Evolutionary conservation across 2,329 filamentous ascomycete genomes (phyloP).

Genomic region (Stachybotrys chlorohalonatus): DNA sequence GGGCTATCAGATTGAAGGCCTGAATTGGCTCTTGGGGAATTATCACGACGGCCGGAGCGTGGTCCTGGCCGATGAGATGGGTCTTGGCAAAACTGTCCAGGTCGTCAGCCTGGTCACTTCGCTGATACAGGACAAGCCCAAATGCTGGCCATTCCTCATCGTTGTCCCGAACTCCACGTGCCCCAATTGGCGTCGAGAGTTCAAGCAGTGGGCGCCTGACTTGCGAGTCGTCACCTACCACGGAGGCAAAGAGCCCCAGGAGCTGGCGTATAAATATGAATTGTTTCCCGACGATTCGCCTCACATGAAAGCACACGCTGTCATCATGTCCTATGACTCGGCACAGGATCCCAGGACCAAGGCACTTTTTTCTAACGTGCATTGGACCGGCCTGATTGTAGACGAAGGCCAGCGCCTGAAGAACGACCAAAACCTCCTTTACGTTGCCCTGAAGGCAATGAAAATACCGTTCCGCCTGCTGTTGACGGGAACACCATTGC

Average conservation of each 20-base stretch:
- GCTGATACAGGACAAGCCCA: constrained; percentile 55
- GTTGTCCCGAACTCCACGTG: constrained; percentile 94
- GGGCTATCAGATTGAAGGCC: constrained; percentile 84
- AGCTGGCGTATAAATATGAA: constrained; percentile 73
- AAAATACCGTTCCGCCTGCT: constrained; percentile 77
- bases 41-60: constrained; percentile 77
- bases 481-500: constrained; percentile 83
- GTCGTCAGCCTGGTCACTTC: constrained; percentile 74
- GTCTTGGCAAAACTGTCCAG: constrained; percentile 93
- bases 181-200: constrained; percentile 94
- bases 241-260: constrained; percentile 64
- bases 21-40: constrained; percentile 93
- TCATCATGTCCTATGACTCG: constrained; percentile 92
- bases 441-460: constrained; percentile 62
- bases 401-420: constrained; percentile 95
- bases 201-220: constrained; percentile 84
- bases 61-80: constrained; percentile 96
- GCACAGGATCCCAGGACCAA: constrained; percentile 64
- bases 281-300: constrained; percentile 61
- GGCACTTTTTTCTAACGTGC: constrained; percentile 57
- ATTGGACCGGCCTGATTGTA: constrained; percentile 82
- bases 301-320: constrained; percentile 77
- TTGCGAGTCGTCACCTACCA: constrained; percentile 90
- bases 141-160: constrained; percentile 85
- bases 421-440: constrained; percentile 80